Percentiles rank a stretch among this genome's conserved stretches.
Conservation (phyloP, 345 rosid species). For the Melastoma malabathricum region DNA sequence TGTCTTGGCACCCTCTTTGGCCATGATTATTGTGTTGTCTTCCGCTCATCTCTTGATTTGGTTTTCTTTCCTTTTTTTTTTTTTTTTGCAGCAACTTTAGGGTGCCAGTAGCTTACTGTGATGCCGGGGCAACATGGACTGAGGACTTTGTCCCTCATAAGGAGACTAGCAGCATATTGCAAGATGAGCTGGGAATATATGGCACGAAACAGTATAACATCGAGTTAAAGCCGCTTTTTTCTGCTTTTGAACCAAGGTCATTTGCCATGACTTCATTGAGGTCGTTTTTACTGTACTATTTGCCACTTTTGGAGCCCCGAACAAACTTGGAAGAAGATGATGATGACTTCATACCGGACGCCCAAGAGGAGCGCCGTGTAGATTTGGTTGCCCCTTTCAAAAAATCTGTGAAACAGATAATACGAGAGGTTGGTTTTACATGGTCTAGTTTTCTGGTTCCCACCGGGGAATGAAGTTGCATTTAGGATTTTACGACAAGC, state of each 20-base stretch:
- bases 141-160: constrained; percentile 40
- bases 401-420: constrained; percentile 76
- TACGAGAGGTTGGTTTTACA: constrained; percentile 53
- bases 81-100: constrained; percentile 30
- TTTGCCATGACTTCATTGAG: constrained; percentile 75
- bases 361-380: constrained; percentile 24
- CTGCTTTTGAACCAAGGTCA: constrained; percentile 71
- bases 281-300: constrained; percentile 68
- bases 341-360: constrained; percentile 49
- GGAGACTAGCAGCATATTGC: constrained; percentile 26
- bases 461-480: no score
- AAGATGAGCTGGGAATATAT: constrained; percentile 29
- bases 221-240: constrained; percentile 63
- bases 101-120: constrained; percentile 69
- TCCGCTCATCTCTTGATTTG: no score
- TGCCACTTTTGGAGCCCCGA: constrained; percentile 88
- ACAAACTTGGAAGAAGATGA: constrained; percentile 42
- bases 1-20: no score
- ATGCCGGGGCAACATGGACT: constrained; percentile 54
- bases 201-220: constrained; percentile 54
- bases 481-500: no score
- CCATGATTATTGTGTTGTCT: no score
- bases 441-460: no score
- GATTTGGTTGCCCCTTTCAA: constrained; percentile 79
- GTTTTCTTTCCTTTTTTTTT: not conserved